phyloP scores from a whole-genome alignment of 2,329 filamentous ascomycete species.

The Phialophora macrospora region DNA sequence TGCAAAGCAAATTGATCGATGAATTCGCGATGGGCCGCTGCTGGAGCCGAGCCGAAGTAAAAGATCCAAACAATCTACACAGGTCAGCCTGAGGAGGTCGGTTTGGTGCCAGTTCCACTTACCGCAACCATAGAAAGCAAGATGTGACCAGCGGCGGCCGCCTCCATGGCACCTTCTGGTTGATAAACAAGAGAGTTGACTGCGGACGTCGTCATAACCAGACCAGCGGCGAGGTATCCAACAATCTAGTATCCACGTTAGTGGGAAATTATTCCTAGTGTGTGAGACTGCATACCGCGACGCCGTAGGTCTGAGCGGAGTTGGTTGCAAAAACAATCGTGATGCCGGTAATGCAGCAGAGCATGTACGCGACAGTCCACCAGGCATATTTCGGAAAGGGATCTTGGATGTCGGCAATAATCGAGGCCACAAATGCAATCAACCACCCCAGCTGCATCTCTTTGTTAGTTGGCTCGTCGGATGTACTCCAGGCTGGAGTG shows the following conservation, averaged over 20 bases:
- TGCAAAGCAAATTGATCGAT: conserved; percentile 94
- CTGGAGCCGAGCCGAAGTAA: conserved; percentile 93
- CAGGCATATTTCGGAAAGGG: conserved; percentile 84
- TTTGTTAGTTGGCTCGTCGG: conserved; percentile 31
- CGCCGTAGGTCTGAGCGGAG: conserved; percentile 83
- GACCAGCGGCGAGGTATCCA: conserved; percentile 79
- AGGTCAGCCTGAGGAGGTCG: conserved; percentile 16
- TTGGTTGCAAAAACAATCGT: conserved; percentile 83
- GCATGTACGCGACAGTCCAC: conserved; percentile 87
- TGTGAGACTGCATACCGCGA: conserved; percentile 65
- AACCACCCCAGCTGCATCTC: conserved; percentile 89
- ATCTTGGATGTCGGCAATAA: conserved; percentile 69
- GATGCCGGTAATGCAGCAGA: conserved; percentile 80
- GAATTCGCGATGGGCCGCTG: conserved; percentile 82
- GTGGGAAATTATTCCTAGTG: conserved; percentile 18
- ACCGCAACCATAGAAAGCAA: conserved; percentile 91
- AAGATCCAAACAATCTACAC: conserved; percentile 96
- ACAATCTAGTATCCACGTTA: conserved; percentile 63
- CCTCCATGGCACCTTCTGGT: conserved; percentile 73
- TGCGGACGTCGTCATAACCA: conserved; percentile 83
- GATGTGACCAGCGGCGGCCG: conserved; percentile 90
- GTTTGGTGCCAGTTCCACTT: conserved; percentile 48
- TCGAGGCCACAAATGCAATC: conserved; percentile 85
- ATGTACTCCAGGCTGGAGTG: background rate
- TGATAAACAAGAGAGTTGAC: conserved; percentile 87